Conservation (phyloP, 2,329 filamentous ascomycete species). For the Fusarium miscanthi region DNA sequence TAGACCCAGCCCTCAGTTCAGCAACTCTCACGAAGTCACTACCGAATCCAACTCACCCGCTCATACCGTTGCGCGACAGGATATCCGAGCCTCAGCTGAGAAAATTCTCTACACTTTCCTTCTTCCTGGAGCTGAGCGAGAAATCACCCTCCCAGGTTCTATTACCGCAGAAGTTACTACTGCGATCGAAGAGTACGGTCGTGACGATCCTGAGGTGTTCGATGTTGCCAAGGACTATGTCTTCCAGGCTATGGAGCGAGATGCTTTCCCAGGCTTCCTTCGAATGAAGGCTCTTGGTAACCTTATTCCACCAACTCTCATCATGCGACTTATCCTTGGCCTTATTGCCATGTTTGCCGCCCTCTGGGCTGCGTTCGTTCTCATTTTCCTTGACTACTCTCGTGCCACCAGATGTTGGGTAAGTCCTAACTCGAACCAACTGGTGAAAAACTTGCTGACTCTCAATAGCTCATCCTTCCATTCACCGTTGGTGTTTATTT, state of each 20-base stretch:
- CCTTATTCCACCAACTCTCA: conserved; percentile 88
- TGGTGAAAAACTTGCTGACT: conserved; percentile 15
- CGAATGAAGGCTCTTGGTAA: conserved; percentile 96
- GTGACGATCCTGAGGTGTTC: conserved; percentile 97
- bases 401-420: conserved; percentile 86
- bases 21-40: conserved; percentile 69
- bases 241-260: conserved; percentile 99
- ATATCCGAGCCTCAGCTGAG: conserved; percentile 93
- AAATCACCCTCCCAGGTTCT: conserved; percentile 90
- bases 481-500: conserved; percentile 93
- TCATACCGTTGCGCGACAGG: conserved; percentile 85
- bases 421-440: conserved; percentile 53
- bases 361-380: conserved; percentile 93
- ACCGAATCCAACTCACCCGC: conserved; percentile 85
- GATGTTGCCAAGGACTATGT: conserved; percentile 99
- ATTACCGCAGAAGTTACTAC: conserved; percentile 89
- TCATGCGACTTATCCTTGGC: conserved; percentile 86
- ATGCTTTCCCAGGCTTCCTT: conserved; percentile 98
- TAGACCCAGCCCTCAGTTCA: conserved; percentile 66
- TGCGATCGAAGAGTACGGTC: conserved; percentile 88
- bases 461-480: conserved; percentile 75
- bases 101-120: conserved; percentile 99
- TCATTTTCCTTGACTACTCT: conserved; percentile 88
- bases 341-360: conserved; percentile 85
- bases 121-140: conserved; percentile 92